phyloP scores from a whole-genome alignment of 2,329 filamentous ascomycete species.

The Didymella pomorum region DNA sequence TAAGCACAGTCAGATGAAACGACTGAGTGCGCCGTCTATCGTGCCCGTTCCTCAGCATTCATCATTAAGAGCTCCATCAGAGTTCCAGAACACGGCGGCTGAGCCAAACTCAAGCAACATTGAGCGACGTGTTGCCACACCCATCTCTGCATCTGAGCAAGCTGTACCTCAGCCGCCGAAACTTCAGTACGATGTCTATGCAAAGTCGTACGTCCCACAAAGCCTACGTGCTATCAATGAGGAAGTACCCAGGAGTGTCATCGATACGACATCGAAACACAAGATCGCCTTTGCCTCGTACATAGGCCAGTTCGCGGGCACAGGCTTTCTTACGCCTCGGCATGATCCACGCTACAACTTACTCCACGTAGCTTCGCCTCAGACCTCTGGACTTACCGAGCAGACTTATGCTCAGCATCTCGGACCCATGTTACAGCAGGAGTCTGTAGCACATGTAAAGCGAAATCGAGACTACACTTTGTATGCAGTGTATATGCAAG shows the following conservation, averaged over 20 bases:
- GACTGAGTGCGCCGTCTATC: no score
- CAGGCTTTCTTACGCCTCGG: slow-evolving; percentile 24
- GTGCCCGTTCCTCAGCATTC: not conserved
- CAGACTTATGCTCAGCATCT: slow-evolving; percentile 32
- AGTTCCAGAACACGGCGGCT: not conserved
- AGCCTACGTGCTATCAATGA: slow-evolving; percentile 4
- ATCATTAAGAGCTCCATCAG: not conserved
- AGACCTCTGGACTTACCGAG: slow-evolving; percentile 9
- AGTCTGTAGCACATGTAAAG: slow-evolving; percentile 26
- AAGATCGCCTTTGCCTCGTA: slow-evolving; percentile 29
- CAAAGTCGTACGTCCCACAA: slow-evolving; percentile 4
- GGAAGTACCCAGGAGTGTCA: not conserved
- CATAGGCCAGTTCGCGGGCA: slow-evolving; percentile 27
- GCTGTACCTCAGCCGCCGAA: not conserved
- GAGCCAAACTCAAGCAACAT: not conserved
- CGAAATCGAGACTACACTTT: slow-evolving; percentile 33
- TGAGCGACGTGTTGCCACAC: not conserved
- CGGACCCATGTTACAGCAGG: slow-evolving; percentile 19
- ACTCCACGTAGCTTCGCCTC: not conserved
- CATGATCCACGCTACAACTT: not conserved
- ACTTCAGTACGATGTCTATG: slow-evolving; percentile 5
- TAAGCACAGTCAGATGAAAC: not conserved
- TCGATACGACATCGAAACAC: slow-evolving; percentile 23
- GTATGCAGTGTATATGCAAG: slow-evolving; percentile 28
- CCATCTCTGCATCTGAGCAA: not conserved